Conservation (phyloP, 1,284 basidiomycete species). For the Rhodotorula sp. region DNA sequence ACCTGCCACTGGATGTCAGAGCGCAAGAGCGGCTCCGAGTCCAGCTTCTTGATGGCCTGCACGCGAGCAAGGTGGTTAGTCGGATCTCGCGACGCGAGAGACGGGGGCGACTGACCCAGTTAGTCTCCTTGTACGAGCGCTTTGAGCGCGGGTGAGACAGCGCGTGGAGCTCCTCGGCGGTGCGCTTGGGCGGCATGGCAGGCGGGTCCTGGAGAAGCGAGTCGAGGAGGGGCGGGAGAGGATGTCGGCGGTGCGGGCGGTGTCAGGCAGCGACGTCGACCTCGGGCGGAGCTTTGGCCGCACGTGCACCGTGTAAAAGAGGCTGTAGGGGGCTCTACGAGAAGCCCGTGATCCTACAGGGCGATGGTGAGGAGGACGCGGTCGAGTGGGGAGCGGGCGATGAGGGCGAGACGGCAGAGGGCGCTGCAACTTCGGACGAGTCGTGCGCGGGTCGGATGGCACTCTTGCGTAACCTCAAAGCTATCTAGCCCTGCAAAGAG, state of each 20-base stretch:
- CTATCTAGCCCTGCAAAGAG: too few relatives aligned
- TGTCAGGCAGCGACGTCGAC: background rate
- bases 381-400: background rate
- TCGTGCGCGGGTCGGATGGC: too few relatives aligned
- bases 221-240: background rate
- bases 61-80: background rate
- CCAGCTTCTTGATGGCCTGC: conserved; percentile 42
- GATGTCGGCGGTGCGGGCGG: background rate
- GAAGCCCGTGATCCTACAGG: background rate
- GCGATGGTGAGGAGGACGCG: background rate
- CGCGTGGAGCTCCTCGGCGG: conserved; percentile 30
- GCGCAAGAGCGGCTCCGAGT: conserved; percentile 39
- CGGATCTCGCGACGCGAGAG: background rate
- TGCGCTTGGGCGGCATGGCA: conserved; percentile 32
- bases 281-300: background rate
- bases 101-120: conserved; percentile 28
- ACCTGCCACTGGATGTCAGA: conserved; percentile 83
- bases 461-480: too few relatives aligned
- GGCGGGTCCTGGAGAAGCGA: background rate
- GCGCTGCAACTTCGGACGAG: too few relatives aligned
- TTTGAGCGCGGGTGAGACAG: conserved; percentile 24
- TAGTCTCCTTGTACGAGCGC: conserved; percentile 33
- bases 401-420: background rate
- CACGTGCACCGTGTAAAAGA: too few relatives aligned
- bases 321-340: background rate